Percentiles rank a stretch among this genome's conserved stretches.
Conservation (phyloP, 371 early-diverging fungal species). For the Choanephora cucurbitarum region DNA sequence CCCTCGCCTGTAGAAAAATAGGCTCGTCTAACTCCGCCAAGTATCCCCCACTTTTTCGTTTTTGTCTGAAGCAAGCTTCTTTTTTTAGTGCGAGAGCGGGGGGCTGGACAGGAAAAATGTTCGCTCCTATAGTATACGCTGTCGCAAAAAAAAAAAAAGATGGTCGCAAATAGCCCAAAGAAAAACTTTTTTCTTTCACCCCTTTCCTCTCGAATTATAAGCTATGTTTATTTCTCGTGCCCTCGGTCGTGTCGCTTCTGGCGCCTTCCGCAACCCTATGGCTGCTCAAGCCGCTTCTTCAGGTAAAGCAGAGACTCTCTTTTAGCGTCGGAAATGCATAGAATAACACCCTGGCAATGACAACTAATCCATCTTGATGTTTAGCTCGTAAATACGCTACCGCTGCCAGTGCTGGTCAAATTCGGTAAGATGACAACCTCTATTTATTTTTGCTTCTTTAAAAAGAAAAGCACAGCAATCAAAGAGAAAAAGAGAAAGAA, state of each 20-base stretch:
- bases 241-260: slow-evolving; percentile 39
- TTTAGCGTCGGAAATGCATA: background rate
- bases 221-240: slow-evolving; percentile 43
- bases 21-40: no score
- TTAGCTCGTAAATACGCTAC: slow-evolving; percentile 39
- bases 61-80: background rate
- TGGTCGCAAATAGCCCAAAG: slow-evolving; percentile 12
- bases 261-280: slow-evolving; percentile 31
- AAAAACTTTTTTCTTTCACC: slow-evolving; percentile 18
- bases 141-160: slow-evolving; percentile 7
- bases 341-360: slow-evolving; percentile 8
- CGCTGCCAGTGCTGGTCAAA: slow-evolving; percentile 39
- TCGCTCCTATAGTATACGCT: no score
- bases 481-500: no score
- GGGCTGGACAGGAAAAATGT: no score
- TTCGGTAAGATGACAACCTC: slow-evolving; percentile 27
- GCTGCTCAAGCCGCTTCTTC: slow-evolving; percentile 25
- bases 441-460: background rate
- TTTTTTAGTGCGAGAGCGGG: slow-evolving; percentile 1
- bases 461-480: background rate
- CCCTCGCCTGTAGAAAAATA: no score
- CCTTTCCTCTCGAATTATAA: slow-evolving; percentile 29
- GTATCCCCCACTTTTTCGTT: slow-evolving; percentile 15
- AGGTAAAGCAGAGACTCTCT: slow-evolving; percentile 15
- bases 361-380: slow-evolving; percentile 2